These are phyloP conservation scores for Fusarium cyanostomum DNA, from an alignment of 2,329 filamentous ascomycete species.

Conservation along the genomic window DNA sequence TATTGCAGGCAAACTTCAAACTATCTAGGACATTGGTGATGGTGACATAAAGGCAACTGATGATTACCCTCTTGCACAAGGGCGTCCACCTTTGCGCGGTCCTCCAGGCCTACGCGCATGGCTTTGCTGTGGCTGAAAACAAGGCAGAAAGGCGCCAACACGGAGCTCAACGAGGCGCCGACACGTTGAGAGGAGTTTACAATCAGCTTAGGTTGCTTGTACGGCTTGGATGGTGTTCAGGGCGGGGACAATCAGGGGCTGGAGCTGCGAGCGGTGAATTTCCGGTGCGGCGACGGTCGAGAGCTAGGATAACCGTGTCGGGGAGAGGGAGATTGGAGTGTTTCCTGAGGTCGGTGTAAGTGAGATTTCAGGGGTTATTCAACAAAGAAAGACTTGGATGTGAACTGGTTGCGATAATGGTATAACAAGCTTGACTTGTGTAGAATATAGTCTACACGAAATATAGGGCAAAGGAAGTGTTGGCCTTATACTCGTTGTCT, in stretches of 20 bases:
- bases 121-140: slow-evolving; percentile 56
- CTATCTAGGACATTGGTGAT: slow-evolving; percentile 56
- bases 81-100: slow-evolving; percentile 58
- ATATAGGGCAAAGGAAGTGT: neutral
- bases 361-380: neutral
- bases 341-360: slow-evolving; percentile 47
- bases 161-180: slow-evolving; percentile 54
- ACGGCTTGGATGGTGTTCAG: slow-evolving; percentile 51
- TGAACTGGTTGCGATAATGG: too few species aligned
- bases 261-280: slow-evolving; percentile 59
- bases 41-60: slow-evolving; percentile 48
- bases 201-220: slow-evolving; percentile 55
- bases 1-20: slow-evolving; percentile 46
- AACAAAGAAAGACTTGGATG: neutral
- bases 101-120: slow-evolving; percentile 57
- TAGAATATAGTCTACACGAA: too few species aligned
- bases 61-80: slow-evolving; percentile 48
- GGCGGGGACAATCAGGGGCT: slow-evolving; percentile 49
- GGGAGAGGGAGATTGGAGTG: slow-evolving; percentile 39
- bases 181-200: slow-evolving; percentile 62
- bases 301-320: slow-evolving; percentile 58
- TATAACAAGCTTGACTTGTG: too few species aligned
- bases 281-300: slow-evolving; percentile 56
- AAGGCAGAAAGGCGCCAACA: slow-evolving; percentile 53
- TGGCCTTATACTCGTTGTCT: slow-evolving; percentile 20